Evolutionary conservation across 2,329 filamentous ascomycete genomes (phyloP).

Genomic region (Penicillium sp.): DNA sequence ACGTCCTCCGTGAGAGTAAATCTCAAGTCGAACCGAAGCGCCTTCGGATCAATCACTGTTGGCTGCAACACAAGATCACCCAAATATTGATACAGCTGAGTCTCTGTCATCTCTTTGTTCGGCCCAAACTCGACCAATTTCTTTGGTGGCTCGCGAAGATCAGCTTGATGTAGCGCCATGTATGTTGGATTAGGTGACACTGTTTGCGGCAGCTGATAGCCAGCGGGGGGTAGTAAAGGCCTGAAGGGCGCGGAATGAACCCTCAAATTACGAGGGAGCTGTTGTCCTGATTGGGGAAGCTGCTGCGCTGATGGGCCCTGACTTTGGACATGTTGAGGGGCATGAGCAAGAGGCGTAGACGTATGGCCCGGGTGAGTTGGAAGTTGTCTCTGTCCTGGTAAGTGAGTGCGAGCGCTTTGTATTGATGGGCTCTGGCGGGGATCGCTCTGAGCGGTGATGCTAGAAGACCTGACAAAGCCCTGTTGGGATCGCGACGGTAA

Average conservation of each 20-base stretch:
- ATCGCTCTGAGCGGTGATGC: background rate
- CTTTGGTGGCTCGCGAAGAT: conserved; percentile 55
- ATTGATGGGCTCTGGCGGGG: background rate
- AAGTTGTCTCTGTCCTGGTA: background rate
- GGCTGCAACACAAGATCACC: conserved; percentile 32
- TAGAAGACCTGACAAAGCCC: background rate
- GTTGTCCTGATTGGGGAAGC: background rate
- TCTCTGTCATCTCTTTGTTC: conserved; percentile 17
- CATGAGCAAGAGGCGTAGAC: too few relatives aligned
- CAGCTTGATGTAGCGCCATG: conserved; percentile 54
- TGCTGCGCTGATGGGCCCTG: background rate
- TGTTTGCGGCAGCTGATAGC: conserved; percentile 12
- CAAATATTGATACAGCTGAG: conserved; percentile 38
- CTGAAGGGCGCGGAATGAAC: background rate
- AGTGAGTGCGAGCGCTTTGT: background rate
- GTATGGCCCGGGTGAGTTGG: too few relatives aligned
- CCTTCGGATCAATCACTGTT: conserved; percentile 24
- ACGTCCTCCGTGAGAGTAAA: conserved; percentile 36
- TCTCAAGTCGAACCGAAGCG: conserved; percentile 30
- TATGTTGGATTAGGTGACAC: conserved; percentile 17
- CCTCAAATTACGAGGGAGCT: background rate
- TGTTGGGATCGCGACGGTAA: background rate
- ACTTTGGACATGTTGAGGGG: too few relatives aligned
- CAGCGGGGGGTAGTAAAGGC: conserved; percentile 12
- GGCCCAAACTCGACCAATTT: conserved; percentile 25